phyloP scores from a whole-genome alignment of 495 filamentous ascomycete species.

The Penicillium dipodomyicola region DNA sequence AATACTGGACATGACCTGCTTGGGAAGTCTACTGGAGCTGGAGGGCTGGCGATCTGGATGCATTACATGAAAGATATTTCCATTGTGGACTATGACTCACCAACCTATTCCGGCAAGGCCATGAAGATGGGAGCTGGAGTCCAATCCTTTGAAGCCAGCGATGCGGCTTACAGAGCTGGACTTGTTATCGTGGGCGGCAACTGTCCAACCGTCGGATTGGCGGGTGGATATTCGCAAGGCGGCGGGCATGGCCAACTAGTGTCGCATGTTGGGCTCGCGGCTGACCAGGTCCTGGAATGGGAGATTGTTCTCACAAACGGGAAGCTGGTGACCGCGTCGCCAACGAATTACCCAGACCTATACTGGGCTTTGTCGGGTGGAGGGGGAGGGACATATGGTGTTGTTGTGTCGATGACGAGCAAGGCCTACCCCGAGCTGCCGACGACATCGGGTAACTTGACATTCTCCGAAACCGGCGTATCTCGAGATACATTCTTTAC shows the following conservation, averaged over 20 bases:
- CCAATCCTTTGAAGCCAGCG: neutral
- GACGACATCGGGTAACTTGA: conserved; percentile 22
- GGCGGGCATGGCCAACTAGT: conserved; percentile 57
- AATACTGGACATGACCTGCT: conserved; percentile 6
- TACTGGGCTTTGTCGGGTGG: conserved; percentile 68
- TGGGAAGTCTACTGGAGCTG: conserved; percentile 4
- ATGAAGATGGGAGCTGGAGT: neutral
- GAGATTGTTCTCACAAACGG: conserved; percentile 55
- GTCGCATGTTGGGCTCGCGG: conserved; percentile 53
- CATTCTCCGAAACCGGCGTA: conserved; percentile 20
- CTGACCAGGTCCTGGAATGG: conserved; percentile 60
- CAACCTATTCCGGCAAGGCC: neutral
- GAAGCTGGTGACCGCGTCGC: conserved; percentile 45
- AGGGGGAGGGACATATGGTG: conserved; percentile 58
- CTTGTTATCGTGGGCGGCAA: conserved; percentile 14
- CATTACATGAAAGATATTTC: conserved; percentile 2
- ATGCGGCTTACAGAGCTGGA: neutral
- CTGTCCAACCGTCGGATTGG: conserved; percentile 25
- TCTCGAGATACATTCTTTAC: conserved; percentile 41
- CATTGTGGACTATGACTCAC: neutral
- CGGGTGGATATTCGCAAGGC: conserved; percentile 56
- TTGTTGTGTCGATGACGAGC: conserved; percentile 53
- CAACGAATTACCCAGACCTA: conserved; percentile 51
- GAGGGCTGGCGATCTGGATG: conserved; percentile 2
- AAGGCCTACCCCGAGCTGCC: conserved; percentile 38